Evolutionary conservation across 257 asterid species (phyloP), one percentile per base, ranked within the genome.

Genomic region (Ehretia macrophylla): DNA sequence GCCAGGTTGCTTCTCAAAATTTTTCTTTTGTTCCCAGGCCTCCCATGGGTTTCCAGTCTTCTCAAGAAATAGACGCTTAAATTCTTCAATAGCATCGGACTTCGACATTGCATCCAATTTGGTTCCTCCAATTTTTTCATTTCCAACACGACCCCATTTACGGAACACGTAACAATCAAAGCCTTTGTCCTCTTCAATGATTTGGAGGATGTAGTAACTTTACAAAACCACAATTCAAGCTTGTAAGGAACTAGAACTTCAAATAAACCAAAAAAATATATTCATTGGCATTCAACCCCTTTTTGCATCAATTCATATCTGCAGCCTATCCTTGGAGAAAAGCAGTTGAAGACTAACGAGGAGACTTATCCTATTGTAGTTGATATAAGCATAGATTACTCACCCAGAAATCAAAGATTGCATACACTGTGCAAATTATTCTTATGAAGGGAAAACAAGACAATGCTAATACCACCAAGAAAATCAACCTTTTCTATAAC

Each of bases 101-200:
- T 78, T 84, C 37, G 79, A 48, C 89, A 82, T 76, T 67, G 70
- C 84, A 1, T 83, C 84, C 67, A 93, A 60, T 77, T 89, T 93
- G 61, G 14, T 71, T 52, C 95, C 92, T 50, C 96, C 96, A 58
- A 93, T 85, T 72, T 81, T 93, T 60, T 93, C 99, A 51, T 70
- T 93, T 60, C 97, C 99, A 72, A 93, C 94, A 67, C 99, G 95
- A 58, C 97, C 97, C 99, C 97, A 93, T 78, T 93, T 93, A 37
- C 97, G 97, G 59, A 89, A 93, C 51, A 93, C 91, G 58, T 83
- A 67, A 65, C 97, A 89, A 13, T 80, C 88, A 5, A 90, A 78
- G 68, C 95, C 79, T 72, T 83, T 83, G 78, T 93, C 99, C 27
- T 93, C 96, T 89, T 93, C 86, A 71, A 89, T 93, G 60, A 93